Base-by-base conservation (phyloP, 2,329 filamentous ascomycete genomes). In the Clonostachys byssicola region DNA sequence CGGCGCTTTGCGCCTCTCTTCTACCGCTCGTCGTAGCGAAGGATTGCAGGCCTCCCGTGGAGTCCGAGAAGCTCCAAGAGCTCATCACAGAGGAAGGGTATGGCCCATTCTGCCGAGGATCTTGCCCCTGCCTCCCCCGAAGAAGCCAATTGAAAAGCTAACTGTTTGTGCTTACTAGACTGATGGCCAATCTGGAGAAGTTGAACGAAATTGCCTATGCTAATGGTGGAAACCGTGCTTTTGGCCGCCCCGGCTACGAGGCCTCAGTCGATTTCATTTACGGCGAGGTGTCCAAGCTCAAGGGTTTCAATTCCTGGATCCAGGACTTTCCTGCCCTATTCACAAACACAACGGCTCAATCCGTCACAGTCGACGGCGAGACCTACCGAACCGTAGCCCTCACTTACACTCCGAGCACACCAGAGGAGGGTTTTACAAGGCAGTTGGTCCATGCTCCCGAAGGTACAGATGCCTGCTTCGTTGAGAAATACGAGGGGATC, bases 171-270 rank as follows among this genome's bases (percentile, higher is more conserved):
- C 10, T 43, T 9, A 23, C 51, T 35, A 74, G 72, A 39, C 58
- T 77, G 23, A 68, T 72, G 66, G 58, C 62, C 43, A 74, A 75
- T 49, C 65, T 77, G 17, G 58, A 68, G 48, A 61, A 62, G n/a
- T 65, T 78, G n/a, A 63, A 76, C 49, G 54, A 63, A 6, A 75
- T 77, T 42, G 74, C 73, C 35, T 65, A 65, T 43, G 66, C 64
- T 38, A 74, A 78, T 52, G 73, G 73, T 2, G 75, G 74, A 7
- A 79, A 78, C 59, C 67, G 74, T 45, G 74, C 74, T n/a, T 77
- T 77, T 51, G 74, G 74, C 17, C 65, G 73, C 5, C 71, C 73
- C 2, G 74, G 74, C 6, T 77, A 72, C 53, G 66, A 62, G 33
- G 73, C 73, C 7, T 76, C 73, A 0, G 71, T 75, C 30, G 69